Conservation (phyloP, 139 green algal species). For the Bryopsis sp. region DNA sequence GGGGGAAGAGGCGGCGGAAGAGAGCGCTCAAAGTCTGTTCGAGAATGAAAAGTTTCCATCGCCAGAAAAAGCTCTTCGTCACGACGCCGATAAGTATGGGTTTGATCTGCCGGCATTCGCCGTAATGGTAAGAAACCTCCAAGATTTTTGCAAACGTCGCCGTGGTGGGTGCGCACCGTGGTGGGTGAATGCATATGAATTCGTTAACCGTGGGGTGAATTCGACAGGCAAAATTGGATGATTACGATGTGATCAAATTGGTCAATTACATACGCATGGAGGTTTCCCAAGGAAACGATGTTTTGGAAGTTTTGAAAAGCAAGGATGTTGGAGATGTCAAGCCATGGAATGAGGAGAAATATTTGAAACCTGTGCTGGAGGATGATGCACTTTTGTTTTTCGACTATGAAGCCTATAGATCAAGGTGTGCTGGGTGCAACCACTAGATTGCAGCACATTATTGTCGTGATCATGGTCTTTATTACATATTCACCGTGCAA, state of each 20-base stretch:
- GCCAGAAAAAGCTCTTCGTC: slow-evolving; percentile 44
- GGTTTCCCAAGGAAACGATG: slow-evolving; percentile 41
- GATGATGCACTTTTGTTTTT: slow-evolving; percentile 71
- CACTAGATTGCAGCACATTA: background rate
- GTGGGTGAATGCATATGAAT: no score
- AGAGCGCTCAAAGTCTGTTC: slow-evolving; percentile 55
- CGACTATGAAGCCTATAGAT: slow-evolving; percentile 45
- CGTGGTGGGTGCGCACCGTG: no score
- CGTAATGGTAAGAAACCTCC: slow-evolving; percentile 34
- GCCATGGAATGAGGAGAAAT: slow-evolving; percentile 49
- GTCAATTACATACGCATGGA: slow-evolving; percentile 72
- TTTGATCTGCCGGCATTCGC: slow-evolving; percentile 41
- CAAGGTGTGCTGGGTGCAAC: slow-evolving; percentile 7
- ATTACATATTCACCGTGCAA: no score
- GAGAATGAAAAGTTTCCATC: slow-evolving; percentile 27
- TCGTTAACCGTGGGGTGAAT: no score
- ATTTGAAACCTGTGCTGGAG: slow-evolving; percentile 47
- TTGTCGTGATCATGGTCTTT: no score
- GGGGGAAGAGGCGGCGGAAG: slow-evolving; percentile 32
- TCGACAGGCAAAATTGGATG: slow-evolving; percentile 36
- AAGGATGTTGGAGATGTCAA: background rate
- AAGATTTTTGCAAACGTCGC: no score
- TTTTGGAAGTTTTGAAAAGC: slow-evolving; percentile 25
- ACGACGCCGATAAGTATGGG: slow-evolving; percentile 43
- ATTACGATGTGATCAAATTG: slow-evolving; percentile 61